These are phyloP conservation scores for Fusarium aywerte DNA, from an alignment of 2,329 filamentous ascomycete species.

Conservation along the genomic window DNA sequence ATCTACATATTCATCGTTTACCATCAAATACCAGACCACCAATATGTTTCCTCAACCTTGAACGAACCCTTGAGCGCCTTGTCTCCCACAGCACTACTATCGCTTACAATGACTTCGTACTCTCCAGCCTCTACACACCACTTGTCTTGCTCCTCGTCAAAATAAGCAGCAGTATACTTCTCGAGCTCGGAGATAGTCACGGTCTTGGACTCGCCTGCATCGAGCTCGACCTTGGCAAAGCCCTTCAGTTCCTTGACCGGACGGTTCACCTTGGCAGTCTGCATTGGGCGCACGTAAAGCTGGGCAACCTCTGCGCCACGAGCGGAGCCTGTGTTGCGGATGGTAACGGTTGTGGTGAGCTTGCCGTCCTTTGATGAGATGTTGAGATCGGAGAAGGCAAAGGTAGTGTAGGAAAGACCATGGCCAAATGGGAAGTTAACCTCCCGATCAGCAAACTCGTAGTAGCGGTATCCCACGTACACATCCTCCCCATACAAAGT, in stretches of 20 bases:
- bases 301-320: conserved; percentile 67
- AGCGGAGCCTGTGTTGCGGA: conserved; percentile 70
- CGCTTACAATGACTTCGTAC: conserved; percentile 71
- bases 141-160: conserved; percentile 72
- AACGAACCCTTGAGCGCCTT: conserved; percentile 64
- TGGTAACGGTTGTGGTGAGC: conserved; percentile 59
- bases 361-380: conserved; percentile 60
- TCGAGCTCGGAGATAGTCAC: conserved; percentile 67
- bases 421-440: conserved; percentile 83
- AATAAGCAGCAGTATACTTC: conserved; percentile 76
- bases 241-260: conserved; percentile 73
- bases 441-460: conserved; percentile 73
- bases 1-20: not conserved
- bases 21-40: conserved; percentile 69
- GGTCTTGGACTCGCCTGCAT: conserved; percentile 66
- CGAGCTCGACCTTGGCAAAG: conserved; percentile 71
- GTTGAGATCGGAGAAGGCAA: conserved; percentile 64
- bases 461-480: conserved; percentile 84
- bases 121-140: conserved; percentile 75
- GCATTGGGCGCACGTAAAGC: conserved; percentile 65
- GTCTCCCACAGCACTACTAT: conserved; percentile 63
- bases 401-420: conserved; percentile 81
- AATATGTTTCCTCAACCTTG: conserved; percentile 68
- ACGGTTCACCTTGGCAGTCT: conserved; percentile 63
- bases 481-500: conserved; percentile 83